Evolutionary conservation across 2,329 filamentous ascomycete genomes (phyloP), one percentile per base, ranked within the genome.

Genomic region (Fusarium sp.): DNA sequence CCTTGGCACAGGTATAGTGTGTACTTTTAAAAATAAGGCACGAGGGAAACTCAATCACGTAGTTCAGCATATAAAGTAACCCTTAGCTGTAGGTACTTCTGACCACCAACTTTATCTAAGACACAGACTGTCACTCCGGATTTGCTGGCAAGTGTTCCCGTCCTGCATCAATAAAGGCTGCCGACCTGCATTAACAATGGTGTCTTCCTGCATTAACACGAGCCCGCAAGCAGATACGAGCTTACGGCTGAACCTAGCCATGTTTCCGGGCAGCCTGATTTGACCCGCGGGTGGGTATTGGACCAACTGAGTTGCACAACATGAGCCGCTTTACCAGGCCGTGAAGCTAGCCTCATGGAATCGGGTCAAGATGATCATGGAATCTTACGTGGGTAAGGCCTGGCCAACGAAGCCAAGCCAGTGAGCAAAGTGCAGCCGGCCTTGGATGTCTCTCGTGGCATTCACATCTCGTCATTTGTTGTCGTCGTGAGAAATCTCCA

Each of bases 161-260:
- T 44, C 39, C 16, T 16, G 39, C 40, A 55, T 77, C 55, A 76
- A 78, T 46, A 63, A 54, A 31, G 40, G 43, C 37, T 59, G 56
- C 53, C 66, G 57, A 31, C 58, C 63, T 67, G 65, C 63, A 67
- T 67, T 62, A 36, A 66, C 37, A 62, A 23, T 43, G 39, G 52
- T 40, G 10, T 31, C 7, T 31, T 54, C 37, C 31, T 68, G 65
- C 66, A 68, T 61, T 39, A 60, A 65, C 65, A 68, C 66, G 65
- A 52, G 66, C 59, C 55, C 23, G 27, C 60, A 9, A 43, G 59
- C 65, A 68, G 36, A 69, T 69, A 70, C 62, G 66, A 70, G 66
- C 66, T 69, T 70, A 70, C 66, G 66, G 66, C 66, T 70, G 47
- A 63, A 10, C 6, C 8, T 16, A 3, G 13, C n/a, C 40, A 9